Base-by-base conservation (phyloP, 2,329 filamentous ascomycete species). In the Dryadomyces quercivorus region DNA sequence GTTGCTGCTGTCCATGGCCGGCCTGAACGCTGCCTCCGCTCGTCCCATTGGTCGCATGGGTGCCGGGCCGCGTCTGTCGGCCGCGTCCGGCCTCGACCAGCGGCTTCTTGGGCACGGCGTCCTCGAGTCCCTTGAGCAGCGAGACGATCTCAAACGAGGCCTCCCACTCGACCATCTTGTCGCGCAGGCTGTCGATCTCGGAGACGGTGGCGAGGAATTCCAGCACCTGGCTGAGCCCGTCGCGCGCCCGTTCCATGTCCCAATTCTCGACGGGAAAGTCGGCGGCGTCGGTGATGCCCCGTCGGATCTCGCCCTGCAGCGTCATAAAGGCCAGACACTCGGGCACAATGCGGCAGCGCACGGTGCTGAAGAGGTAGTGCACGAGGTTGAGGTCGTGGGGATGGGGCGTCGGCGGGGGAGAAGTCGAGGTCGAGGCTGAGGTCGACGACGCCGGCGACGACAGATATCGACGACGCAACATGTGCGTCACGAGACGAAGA, bases 191-290 rank as follows among this genome's bases (percentile, higher is more conserved):
- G 46, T 84, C 78, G 62, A 92, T 86, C 64, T 95, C 91, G 0
- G 88, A 90, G 31, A 95, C 80, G 0, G 93, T 91, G 16, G 86
- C 89, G 53, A 96, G 86, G 66, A 97, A 95, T 62, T 96, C 91
- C 1, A 97, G 80, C 64, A 95, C 95, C 67, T 96, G 91, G 52
- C 91, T 89, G 1, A 97, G 81, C 0, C 92, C 92, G 64, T 97
- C 92, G 66, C 95, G 95, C 56, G 94, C 92, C 15, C 92, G 82
- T 66, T 97, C 92, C 86, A 97, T 95, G 63, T 97, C 92, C 92
- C 92, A 97, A 49, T 90, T 79, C 63, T 97, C 94, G 1, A 96
- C 83, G 0, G 92, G 92, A 63, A 96, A 97, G 63, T 96, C 91
- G 58, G 88, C 82, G 0, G 88, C 83, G 57, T 92, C 80, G 16